Base-by-base conservation (phyloP, 2,329 filamentous ascomycete genomes). In the Endoconidiophora laricicola region DNA sequence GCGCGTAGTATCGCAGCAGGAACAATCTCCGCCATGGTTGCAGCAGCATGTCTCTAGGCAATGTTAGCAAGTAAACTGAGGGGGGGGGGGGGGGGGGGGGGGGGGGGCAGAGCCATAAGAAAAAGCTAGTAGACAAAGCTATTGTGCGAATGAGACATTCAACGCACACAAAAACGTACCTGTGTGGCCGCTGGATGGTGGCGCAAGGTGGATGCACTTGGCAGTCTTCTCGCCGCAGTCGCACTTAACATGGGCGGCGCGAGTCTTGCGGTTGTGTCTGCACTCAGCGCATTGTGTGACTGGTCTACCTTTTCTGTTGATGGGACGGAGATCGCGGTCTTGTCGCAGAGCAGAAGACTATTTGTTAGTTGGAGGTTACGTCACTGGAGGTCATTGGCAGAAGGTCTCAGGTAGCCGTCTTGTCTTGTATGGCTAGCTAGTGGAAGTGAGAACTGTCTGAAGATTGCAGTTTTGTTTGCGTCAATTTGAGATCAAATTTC, bases 281-380 rank as follows among this genome's bases (percentile, higher is more conserved):
- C 91, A 98, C 69, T 98, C 91, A 58, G 86, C 78, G 69, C 91
- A 98, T 80, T 98, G 91, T 60, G 91, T 94, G 59, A 96, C 87
- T 55, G 91, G 91, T 55, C 90, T 84, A 61, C 90, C 90, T 72
- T 96, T 96, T n/a, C 50, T 44, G 45, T 52, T 52, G 40, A 52
- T 52, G n/a, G 46, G 37, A 20, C 50, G 50, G 29, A 52, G 50
- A 38, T 52, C 50, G 39, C 50, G 50, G 46, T 52, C 50, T 52
- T 18, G 16, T 18, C 6, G n/a, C 12, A 14, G 43, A 45, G 14
- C 16, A 23, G 24, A 6, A 37, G 18, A 37, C 26, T 29, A 33
- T 42, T 29, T 33, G 40, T 49, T 44, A 49, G 47, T 33, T 9
- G 12, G 29, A 12, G 29, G 4, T 12, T 12, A 33, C 29, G 9